Conservation (phyloP, 2,329 filamentous ascomycete genomes). For the Colletotrichum tropicale region DNA sequence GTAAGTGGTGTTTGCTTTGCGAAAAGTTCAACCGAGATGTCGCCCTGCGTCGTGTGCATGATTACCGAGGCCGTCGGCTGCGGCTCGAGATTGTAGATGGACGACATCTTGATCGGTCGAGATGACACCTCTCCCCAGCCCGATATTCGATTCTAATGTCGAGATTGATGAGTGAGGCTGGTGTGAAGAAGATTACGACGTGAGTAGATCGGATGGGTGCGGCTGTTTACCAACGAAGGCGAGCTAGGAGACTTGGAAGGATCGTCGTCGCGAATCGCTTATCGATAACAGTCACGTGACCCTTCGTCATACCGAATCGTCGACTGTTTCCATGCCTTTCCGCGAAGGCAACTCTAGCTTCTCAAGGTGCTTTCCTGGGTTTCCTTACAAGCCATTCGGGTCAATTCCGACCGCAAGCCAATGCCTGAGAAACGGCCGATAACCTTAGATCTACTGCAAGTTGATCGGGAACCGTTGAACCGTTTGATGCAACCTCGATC, state of each 20-base stretch:
- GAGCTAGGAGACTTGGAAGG: background rate
- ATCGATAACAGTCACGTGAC: constrained; percentile 20
- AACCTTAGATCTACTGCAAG: background rate
- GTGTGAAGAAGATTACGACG: background rate
- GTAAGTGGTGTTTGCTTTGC: constrained; percentile 92
- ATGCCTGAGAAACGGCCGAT: background rate
- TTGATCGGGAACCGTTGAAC: background rate
- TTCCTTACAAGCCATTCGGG: background rate
- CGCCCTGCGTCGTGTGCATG: constrained; percentile 87
- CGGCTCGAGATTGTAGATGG: constrained; percentile 92
- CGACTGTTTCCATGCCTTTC: background rate
- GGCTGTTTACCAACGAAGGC: background rate
- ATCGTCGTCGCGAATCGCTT: background rate
- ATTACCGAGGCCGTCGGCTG: constrained; percentile 92
- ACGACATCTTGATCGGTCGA: constrained; percentile 67
- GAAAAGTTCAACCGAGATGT: constrained; percentile 91
- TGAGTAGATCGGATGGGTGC: background rate
- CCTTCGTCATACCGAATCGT: background rate
- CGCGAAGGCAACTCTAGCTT: background rate
- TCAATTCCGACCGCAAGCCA: background rate
- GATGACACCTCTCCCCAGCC: background rate
- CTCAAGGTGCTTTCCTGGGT: background rate
- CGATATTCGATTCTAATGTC: no score
- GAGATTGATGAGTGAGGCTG: background rate
- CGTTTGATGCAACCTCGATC: background rate